phyloP scores from a whole-genome alignment of 2,329 filamentous ascomycete genomes.

The Aspergillus puulaauensis region DNA sequence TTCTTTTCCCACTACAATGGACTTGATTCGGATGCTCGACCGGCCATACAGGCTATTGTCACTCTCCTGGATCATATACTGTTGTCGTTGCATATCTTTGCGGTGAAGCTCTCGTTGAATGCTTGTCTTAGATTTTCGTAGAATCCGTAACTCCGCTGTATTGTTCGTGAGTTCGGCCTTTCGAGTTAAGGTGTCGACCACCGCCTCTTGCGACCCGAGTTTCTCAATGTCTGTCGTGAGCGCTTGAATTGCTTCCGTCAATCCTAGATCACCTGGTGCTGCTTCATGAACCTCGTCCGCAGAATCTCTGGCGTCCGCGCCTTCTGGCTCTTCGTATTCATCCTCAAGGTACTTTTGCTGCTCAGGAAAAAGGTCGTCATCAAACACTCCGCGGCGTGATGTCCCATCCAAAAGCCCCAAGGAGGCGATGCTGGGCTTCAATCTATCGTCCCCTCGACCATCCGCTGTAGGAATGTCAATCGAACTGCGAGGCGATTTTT shows the following conservation, averaged over 20 bases:
- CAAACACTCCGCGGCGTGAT: conserved; percentile 87
- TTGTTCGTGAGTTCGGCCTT: conserved; percentile 99
- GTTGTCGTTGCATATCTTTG: conserved; percentile 93
- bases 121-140: conserved; percentile 91
- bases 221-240: conserved; percentile 91
- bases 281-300: conserved; percentile 89
- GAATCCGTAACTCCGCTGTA: conserved; percentile 83
- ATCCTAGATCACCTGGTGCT: conserved; percentile 86
- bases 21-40: conserved; percentile 84
- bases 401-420: conserved; percentile 85
- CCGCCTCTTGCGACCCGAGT: conserved; percentile 79
- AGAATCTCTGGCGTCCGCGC: conserved; percentile 59
- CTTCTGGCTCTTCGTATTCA: conserved; percentile 72
- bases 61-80: conserved; percentile 96
- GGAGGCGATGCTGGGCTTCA: conserved; percentile 85
- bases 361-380: conserved; percentile 90
- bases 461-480: conserved; percentile 55
- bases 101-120: conserved; percentile 86
- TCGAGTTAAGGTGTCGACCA: conserved; percentile 84
- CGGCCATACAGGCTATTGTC: conserved; percentile 96
- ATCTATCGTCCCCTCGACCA: conserved; percentile 46
- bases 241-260: conserved; percentile 87
- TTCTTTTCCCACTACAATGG: conserved; percentile 87
- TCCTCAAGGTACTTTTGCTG: conserved; percentile 79
- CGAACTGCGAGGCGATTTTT: conserved; percentile 62